Base-by-base conservation (phyloP, 2,329 filamentous ascomycete species). In the Penicillium janthinellum region DNA sequence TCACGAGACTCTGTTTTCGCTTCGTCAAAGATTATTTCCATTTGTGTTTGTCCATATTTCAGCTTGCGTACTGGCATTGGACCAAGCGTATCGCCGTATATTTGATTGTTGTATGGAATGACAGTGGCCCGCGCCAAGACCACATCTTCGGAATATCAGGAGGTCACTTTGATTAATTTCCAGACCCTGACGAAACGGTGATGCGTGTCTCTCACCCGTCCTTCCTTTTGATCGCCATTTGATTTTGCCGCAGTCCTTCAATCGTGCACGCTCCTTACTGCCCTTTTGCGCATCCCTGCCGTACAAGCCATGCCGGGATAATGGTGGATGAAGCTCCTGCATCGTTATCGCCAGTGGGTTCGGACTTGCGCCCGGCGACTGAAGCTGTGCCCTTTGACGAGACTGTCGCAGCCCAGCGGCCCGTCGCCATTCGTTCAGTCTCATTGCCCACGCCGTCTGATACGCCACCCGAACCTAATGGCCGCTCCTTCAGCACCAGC, bases 251-350 rank as follows among this genome's bases (percentile, higher is more conserved):
- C 22, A 25, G 25, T 5, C n/a, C 42, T 42, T 54, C 39, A 48
- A 54, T 60, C 41, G 35, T 48, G 55, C 50, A 39, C 54, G 54
- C 60, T 59, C 59, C 51, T 58, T 61, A 59, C 42, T 38, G 52
- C 53, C 49, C 42, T 54, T 50, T 59, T 50, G 55, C 59, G 59
- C 54, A 54, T 53, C 48, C 50, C 49, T 41, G 45, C 58, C 56
- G 50, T 60, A 56, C 64, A 70, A 74, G 73, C 64, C 71, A 75
- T 75, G 73, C 68, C 64, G 68, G 70, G 67, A 74, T 73, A 71
- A 75, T 75, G 71, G 67, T 64, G 61, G 68, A 72, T 60, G 67
- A 66, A 62, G 61, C 66, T 65, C 64, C 69, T 66, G 64, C 67
- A 66, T 71, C 70, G 58, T 64, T 71, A 54, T 59, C 64, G 45